Conservation (phyloP, 129 eudicot species). For the Helianthus tuberosus region DNA sequence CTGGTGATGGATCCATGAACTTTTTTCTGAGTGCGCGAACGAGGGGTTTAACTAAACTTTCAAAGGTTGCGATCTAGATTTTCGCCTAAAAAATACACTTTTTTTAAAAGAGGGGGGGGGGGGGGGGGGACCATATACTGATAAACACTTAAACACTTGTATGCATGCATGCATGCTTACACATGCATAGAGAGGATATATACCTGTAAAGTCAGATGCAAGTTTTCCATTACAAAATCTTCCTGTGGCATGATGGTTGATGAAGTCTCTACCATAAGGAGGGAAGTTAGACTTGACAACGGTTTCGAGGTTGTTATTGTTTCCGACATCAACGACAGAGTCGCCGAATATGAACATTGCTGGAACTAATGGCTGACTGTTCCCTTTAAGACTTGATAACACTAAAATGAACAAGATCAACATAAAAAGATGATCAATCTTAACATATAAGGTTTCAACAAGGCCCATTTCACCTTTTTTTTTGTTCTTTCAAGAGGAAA, state of each 20-base stretch:
- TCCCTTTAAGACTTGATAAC: slow-evolving; percentile 12
- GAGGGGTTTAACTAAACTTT: no score
- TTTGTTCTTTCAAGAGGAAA: slow-evolving; percentile 18
- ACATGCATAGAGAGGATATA: no score
- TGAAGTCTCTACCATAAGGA: slow-evolving; percentile 90
- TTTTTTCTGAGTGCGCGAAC: no score
- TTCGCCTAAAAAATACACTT: no score
- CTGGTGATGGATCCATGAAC: no score
- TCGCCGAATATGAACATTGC: slow-evolving; percentile 85
- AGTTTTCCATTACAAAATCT: slow-evolving; percentile 94
- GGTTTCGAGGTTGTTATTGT: slow-evolving; percentile 75
- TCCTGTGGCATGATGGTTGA: slow-evolving; percentile 57
- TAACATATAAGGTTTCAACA: slow-evolving; percentile 18
- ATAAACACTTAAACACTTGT: background rate
- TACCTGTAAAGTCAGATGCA: slow-evolving; percentile 90
- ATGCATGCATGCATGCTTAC: background rate
- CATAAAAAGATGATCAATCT: slow-evolving; percentile 7
- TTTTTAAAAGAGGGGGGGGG: no score
- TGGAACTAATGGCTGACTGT: slow-evolving; percentile 79
- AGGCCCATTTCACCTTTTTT: slow-evolving; percentile 39
- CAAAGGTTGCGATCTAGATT: no score
- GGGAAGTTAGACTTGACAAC: slow-evolving; percentile 77
- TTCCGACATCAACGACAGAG: slow-evolving; percentile 87
- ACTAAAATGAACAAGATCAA: slow-evolving; percentile 3
- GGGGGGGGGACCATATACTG: background rate